Evolutionary conservation across 805 yeast species (phyloP).

Genomic region (Cyberlindnera mrakii): DNA sequence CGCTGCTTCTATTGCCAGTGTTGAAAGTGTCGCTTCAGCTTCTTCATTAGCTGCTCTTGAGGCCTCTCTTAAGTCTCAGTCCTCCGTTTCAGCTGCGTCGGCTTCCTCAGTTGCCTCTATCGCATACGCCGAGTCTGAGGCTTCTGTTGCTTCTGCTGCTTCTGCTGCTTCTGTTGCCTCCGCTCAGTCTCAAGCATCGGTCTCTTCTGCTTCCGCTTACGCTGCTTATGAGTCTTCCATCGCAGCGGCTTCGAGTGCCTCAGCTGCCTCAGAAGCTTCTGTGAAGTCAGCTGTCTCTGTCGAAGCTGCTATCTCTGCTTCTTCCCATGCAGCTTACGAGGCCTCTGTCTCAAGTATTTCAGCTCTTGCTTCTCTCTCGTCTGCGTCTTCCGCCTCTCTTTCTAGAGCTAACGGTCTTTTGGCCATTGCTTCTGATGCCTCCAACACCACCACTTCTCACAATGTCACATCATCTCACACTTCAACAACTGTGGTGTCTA

Average conservation of each 20-base stretch:
- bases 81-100: conserved; percentile 14
- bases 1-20: conserved; percentile 10
- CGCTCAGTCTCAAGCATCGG: conserved; percentile 10
- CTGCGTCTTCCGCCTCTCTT: conserved; percentile 20
- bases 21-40: conserved; percentile 6
- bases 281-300: conserved; percentile 14
- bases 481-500: conserved; percentile 16
- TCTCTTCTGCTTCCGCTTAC: conserved; percentile 13
- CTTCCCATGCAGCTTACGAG: conserved; percentile 22
- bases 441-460: conserved; percentile 23
- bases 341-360: conserved; percentile 8
- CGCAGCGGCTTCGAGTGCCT: conserved; percentile 11
- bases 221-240: conserved; percentile 19
- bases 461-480: conserved; percentile 28
- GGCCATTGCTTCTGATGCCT: conserved; percentile 36
- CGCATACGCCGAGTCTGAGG: conserved; percentile 12
- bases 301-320: conserved; percentile 18
- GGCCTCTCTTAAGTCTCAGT: conserved; percentile 18
- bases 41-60: conserved; percentile 19
- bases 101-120: conserved; percentile 19
- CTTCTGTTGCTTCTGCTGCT: conserved; percentile 23
- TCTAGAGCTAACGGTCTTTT: conserved; percentile 32
- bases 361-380: conserved; percentile 2
- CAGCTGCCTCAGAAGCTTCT: conserved; percentile 7
- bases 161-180: conserved; percentile 18